A percentile compares a stretch with the other conserved stretches of the same genome.
These are phyloP conservation scores for Sonneratia caseolaris DNA, from an alignment of 345 rosid species.

Conservation along the genomic window DNA sequence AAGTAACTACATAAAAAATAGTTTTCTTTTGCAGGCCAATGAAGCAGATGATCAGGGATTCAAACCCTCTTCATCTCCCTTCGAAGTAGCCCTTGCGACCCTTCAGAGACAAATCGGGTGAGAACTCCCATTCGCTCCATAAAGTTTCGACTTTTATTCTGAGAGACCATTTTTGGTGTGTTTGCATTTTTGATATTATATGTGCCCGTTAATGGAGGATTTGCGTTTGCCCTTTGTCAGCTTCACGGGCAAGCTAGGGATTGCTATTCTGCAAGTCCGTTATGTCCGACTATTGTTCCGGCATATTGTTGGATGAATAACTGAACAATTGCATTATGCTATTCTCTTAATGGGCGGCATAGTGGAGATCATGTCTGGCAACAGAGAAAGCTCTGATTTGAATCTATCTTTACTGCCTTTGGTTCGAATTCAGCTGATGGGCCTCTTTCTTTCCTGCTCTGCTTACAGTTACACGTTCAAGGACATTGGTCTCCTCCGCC, in stretches of 20 bases:
- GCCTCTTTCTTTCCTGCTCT: not conserved
- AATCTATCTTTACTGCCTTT: not conserved
- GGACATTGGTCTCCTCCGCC: slow-evolving; percentile 40
- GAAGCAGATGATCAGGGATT: slow-evolving; percentile 19
- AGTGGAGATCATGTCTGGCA: too few relatives aligned
- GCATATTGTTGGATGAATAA: not conserved
- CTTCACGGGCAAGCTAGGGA: not conserved
- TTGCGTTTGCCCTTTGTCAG: not conserved
- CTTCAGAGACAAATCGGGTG: slow-evolving; percentile 37
- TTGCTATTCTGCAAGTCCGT: not conserved
- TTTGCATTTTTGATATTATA: not conserved
- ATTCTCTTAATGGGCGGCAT: too few relatives aligned
- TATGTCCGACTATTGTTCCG: not conserved
- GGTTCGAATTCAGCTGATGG: not conserved
- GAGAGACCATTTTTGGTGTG: not conserved
- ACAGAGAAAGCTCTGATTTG: not conserved
- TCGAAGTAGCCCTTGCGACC: slow-evolving; percentile 23
- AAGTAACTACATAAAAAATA: not conserved
- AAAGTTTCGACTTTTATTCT: not conserved
- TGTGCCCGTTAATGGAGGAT: not conserved
- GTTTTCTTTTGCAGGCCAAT: slow-evolving; percentile 15
- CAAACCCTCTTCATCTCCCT: slow-evolving; percentile 30
- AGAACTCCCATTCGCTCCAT: not conserved
- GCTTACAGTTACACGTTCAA: slow-evolving; percentile 38
- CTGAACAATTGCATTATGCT: not conserved